phyloP scores from a whole-genome alignment of 345 rosid species.

The sweet orange (Citrus sinensis) region DVS_A1.0 CM039166.1:14502001-14502500 shows the following conservation, averaged over 20 bases:
- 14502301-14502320: slow-evolving; percentile 75
- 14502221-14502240: too few relatives aligned
- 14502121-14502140: too few relatives aligned
- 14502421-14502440: not conserved
- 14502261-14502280: slow-evolving; percentile 83
- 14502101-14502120: too few relatives aligned
- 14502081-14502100: too few relatives aligned
- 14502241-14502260: slow-evolving; percentile 3
- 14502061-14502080: too few relatives aligned
- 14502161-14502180: too few relatives aligned
- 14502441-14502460: not conserved
- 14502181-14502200: too few relatives aligned
- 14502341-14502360: slow-evolving; percentile 29
- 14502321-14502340: slow-evolving; percentile 57
- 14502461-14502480: not conserved
- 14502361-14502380: not conserved
- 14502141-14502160: too few relatives aligned
- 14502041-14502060: too few relatives aligned
- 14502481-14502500: too few relatives aligned
- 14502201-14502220: too few relatives aligned
- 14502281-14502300: slow-evolving; percentile 80
- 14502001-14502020: too few relatives aligned
- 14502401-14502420: not conserved
- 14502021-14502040: not conserved
- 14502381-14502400: not conserved